Base-by-base conservation (phyloP, 78 protist species). In the Capsaspora owczarzaki region DNA sequence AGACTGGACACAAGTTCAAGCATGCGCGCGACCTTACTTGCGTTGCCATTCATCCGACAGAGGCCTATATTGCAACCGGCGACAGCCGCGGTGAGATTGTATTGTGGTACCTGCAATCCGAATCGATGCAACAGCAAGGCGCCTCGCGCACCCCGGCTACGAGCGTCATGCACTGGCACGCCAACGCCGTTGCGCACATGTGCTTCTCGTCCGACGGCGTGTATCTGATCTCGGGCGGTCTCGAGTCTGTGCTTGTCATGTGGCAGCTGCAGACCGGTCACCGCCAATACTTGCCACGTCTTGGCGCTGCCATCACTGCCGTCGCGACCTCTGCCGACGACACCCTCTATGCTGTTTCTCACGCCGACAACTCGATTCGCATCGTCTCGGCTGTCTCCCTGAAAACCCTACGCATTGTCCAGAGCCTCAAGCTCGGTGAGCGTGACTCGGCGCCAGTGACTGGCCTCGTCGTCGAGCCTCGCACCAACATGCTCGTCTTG, bases 101-200 rank as follows among this genome's bases (percentile, higher is more conserved):
- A 46, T 51, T 69, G 56, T 79, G 83, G 83, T 49, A 49, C 16
- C 56, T 16, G 33, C 66, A 16, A 3, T 56, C 66, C 25, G 66
- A 56, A 2, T 25, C 66, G 25, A 25, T 2, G 4, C 20, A 16
- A 56, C 66, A 56, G n/a, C n/a, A 16, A 56, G 33, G 14, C 66
- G 33, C n/a, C 66, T 56, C 25, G 35, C 46, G 14, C 53, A 74
- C 63, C 51, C 29, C 1, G 46, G 80, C 41, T 33, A 71, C 25
- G 70, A 0, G 37, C 20, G 10, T 5, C 72, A 25, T 74, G 79
- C 85, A 81, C 74, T 81, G 85, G 85, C 85, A 81, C 68, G 72
- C 85, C 40, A 40, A 71, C 51, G 75, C 79, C 22, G 85, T 81
- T 16, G 38, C 56, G 5, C 1, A 31, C 44, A 60, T 80, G 20